Conservation (phyloP, 2,329 filamentous ascomycete genomes). For the Fusarium sp. region DNA sequence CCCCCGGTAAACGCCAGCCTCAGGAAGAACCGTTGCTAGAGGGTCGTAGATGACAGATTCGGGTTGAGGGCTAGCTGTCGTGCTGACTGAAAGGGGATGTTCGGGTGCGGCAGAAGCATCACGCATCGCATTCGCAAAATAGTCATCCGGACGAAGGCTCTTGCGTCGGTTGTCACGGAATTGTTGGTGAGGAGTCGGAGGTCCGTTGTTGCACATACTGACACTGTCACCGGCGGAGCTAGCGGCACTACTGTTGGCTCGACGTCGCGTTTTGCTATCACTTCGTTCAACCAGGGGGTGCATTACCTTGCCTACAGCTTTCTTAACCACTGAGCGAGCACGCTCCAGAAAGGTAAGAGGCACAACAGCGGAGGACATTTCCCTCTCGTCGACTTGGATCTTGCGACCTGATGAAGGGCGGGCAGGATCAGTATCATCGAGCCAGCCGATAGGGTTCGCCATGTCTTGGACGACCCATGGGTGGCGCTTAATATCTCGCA, state of each 20-base stretch:
- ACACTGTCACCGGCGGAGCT: slow-evolving; percentile 72
- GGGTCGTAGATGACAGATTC: slow-evolving; percentile 54
- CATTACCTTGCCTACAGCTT: slow-evolving; percentile 72
- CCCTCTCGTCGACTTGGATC: slow-evolving; percentile 91
- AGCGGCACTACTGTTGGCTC: slow-evolving; percentile 71
- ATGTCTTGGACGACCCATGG: slow-evolving; percentile 89
- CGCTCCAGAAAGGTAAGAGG: slow-evolving; percentile 89
- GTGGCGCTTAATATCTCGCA: slow-evolving; percentile 93
- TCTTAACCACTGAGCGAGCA: slow-evolving; percentile 81
- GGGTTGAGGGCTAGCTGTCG: slow-evolving; percentile 42
- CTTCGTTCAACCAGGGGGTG: slow-evolving; percentile 69
- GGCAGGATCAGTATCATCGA: slow-evolving; percentile 92
- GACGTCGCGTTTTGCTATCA: slow-evolving; percentile 65
- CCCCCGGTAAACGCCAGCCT: slow-evolving; percentile 44
- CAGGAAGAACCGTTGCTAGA: slow-evolving; percentile 54
- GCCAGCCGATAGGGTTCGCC: slow-evolving; percentile 79
- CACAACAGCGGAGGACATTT: slow-evolving; percentile 90
- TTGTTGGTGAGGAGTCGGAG: slow-evolving; percentile 62
- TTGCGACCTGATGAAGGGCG: slow-evolving; percentile 81
- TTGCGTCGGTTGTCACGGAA: slow-evolving; percentile 64
- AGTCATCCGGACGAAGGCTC: slow-evolving; percentile 66
- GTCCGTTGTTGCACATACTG: slow-evolving; percentile 57
- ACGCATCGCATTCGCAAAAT: slow-evolving; percentile 59
- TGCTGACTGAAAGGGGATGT: slow-evolving; percentile 44
- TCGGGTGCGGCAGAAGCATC: slow-evolving; percentile 47